Evolutionary conservation across 306 rosid genomes (phyloP).

Genomic region (Cyamopsis tetragonoloba): DNA sequence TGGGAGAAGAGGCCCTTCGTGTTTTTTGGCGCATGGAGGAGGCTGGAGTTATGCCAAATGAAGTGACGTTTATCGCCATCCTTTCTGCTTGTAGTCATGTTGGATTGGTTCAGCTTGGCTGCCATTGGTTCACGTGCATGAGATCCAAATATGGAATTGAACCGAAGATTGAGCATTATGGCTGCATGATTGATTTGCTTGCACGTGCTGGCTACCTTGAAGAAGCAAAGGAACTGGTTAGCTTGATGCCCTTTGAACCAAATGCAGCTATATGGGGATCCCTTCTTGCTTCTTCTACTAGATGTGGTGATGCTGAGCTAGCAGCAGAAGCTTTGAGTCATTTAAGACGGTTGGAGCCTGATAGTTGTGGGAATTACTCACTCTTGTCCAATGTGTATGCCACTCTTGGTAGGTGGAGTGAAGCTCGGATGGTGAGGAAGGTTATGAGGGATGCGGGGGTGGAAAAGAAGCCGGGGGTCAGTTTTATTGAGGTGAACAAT

Average conservation of each 20-base stretch:
- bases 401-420: slow-evolving; percentile 57
- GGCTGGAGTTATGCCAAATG: slow-evolving; percentile 49
- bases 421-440: slow-evolving; percentile 58
- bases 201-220: slow-evolving; percentile 64
- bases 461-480: slow-evolving; percentile 54
- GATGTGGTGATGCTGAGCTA: slow-evolving; percentile 45
- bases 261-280: slow-evolving; percentile 76
- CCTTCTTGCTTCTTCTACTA: slow-evolving; percentile 58
- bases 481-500: slow-evolving; percentile 56
- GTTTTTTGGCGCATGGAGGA: slow-evolving; percentile 53
- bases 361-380: slow-evolving; percentile 48
- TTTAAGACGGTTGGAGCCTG: slow-evolving; percentile 52
- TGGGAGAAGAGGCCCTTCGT: slow-evolving; percentile 49
- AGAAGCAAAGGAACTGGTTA: slow-evolving; percentile 53
- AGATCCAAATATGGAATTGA: slow-evolving; percentile 36
- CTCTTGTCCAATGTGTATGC: slow-evolving; percentile 63
- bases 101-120: slow-evolving; percentile 53
- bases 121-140: slow-evolving; percentile 43
- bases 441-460: slow-evolving; percentile 51
- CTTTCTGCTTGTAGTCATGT: slow-evolving; percentile 80
- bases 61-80: slow-evolving; percentile 57
- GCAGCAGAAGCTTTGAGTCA: slow-evolving; percentile 50
- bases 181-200: slow-evolving; percentile 50
- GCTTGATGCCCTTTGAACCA: slow-evolving; percentile 58
- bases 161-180: slow-evolving; percentile 53